Evolutionary conservation across 805 yeast species (phyloP), one percentile per base, ranked within the genome.

Genomic region (Kodamaea lidongshanica): DNA sequence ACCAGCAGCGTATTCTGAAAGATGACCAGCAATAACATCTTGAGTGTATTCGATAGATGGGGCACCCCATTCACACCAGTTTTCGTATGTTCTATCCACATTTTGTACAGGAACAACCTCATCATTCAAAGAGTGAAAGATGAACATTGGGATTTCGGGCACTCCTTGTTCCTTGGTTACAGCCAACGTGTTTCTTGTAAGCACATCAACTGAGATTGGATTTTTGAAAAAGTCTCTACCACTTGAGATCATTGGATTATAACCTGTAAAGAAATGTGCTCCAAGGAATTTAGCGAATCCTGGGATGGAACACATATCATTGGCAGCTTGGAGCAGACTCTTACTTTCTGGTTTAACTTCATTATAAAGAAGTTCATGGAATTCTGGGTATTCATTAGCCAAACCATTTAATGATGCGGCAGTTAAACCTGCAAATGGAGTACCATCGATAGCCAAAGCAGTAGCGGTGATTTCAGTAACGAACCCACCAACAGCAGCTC

Each of bases 401-500:
- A 60, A 44, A 4, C 67, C 66, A 17, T 41, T 39, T 12, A 61
- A 33, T 1, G 54, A 61, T 18, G 36, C 32, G 5, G 55, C 49
- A 18, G 46, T 46, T 12, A 60, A 42, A 1, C 63, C 65, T 2
- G 61, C 48, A 17, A 45, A 50, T 1, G 44, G 6, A 4, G 45
- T 40, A 2, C 58, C 58, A 16, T 53, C 57, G 11, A 46, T 40
- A 7, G 42, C 37, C 11, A 28, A 40, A 1, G 50, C 47, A 1
- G 55, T 46, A 13, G 46, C 47, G 6, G 57, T 53, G 16, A 58
- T 39, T 30, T 59, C 55, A 9, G 59, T 47, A 8, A 54, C 58
- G 42, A 56, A 46, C 3, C 66, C 66, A 7, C 66, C 66, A 7
- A 56, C 17, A 1, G 59, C 59, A 6, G 48, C 60, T 8, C 64